phyloP scores from a whole-genome alignment of 2,329 filamentous ascomycete genomes.

The Colletotrichum siamense region DNA sequence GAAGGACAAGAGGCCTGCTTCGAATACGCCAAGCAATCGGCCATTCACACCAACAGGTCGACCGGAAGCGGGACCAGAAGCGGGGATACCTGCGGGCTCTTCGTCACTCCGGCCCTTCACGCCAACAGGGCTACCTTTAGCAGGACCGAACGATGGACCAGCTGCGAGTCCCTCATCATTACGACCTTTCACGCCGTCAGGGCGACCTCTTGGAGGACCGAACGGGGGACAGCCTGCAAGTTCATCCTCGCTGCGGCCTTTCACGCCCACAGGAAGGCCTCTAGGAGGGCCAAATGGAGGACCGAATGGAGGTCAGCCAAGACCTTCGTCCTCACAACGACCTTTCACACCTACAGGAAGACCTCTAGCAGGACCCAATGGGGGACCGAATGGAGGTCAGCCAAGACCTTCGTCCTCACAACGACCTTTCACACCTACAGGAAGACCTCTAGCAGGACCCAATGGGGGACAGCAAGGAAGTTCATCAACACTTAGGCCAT shows the following conservation, averaged over 20 bases:
- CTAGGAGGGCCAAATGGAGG: background rate
- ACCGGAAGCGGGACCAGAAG: background rate
- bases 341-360: background rate
- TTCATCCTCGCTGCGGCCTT: background rate
- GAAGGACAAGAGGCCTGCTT: background rate
- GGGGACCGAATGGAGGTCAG: background rate
- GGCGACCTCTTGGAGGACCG: background rate
- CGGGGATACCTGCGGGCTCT: background rate
- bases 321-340: no score
- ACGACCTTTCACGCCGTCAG: background rate
- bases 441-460: background rate
- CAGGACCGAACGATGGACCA: no score
- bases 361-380: background rate
- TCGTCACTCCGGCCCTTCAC: background rate
- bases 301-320: no score
- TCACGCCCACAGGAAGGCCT: background rate
- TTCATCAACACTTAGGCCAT: background rate
- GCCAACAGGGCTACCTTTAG: background rate
- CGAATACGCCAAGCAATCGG: background rate
- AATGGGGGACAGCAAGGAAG: background rate
- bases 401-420: accelerated
- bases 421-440: background rate
- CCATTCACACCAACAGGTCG: background rate
- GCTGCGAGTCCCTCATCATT: no score
- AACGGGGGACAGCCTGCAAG: background rate